Conservation (phyloP, 1,139 yeast genomes). For the Scheffersomyces cryptocercus region DNA sequence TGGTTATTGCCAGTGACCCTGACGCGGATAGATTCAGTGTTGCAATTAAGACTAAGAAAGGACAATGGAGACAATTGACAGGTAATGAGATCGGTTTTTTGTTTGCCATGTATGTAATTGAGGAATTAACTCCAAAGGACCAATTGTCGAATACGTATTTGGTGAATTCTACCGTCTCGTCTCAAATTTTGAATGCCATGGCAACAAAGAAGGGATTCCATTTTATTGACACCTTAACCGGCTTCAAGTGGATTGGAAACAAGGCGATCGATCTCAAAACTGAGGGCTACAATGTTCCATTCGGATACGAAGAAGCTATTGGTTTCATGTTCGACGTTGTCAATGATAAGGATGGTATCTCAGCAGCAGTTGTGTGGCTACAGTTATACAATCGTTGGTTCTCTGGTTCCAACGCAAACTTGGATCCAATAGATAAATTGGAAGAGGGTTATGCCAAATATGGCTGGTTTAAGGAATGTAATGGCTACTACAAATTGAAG, state of each 20-base stretch:
- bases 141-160: slow-evolving; percentile 51
- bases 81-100: slow-evolving; percentile 91
- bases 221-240: slow-evolving; percentile 83
- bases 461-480: slow-evolving; percentile 82
- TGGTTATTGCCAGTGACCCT: slow-evolving; percentile 90
- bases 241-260: slow-evolving; percentile 98
- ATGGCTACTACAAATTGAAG: slow-evolving; percentile 78
- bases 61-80: slow-evolving; percentile 73
- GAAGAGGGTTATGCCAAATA: slow-evolving; percentile 59
- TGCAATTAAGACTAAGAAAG: slow-evolving; percentile 52
- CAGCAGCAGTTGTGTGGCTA: slow-evolving; percentile 78
- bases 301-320: slow-evolving; percentile 94
- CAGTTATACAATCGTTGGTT: slow-evolving; percentile 64
- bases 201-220: slow-evolving; percentile 63
- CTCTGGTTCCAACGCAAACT: slow-evolving; percentile 23
- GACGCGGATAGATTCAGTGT: slow-evolving; percentile 94
- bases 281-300: slow-evolving; percentile 71
- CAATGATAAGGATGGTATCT: slow-evolving; percentile 91
- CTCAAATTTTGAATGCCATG: slow-evolving; percentile 75
- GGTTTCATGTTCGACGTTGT: slow-evolving; percentile 90
- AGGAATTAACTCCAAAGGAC: slow-evolving; percentile 28
- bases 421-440: slow-evolving; percentile 49
- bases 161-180: slow-evolving; percentile 88
- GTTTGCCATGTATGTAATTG: slow-evolving; percentile 67
- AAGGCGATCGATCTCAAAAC: slow-evolving; percentile 71